A percentile compares a stretch with the other conserved stretches of the same genome.
Evolutionary conservation across 495 filamentous ascomycete species (phyloP).

Genomic region (Staphylotrichum longicolle): DNA sequence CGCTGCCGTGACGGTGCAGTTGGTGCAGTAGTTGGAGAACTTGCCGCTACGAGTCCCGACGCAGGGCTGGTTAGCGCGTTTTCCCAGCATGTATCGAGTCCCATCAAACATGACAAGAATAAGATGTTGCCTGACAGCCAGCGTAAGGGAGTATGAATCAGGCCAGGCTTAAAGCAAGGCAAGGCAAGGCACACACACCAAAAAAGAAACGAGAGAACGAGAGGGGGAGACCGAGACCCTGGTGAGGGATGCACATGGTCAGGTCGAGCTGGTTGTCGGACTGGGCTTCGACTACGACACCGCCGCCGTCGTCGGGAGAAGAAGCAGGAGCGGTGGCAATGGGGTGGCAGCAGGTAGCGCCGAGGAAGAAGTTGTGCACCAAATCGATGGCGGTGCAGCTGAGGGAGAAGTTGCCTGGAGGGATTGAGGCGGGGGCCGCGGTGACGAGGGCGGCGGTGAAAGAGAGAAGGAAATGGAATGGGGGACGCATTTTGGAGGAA

Average conservation of each 20-base stretch:
- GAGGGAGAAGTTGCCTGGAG: slow-evolving; percentile 19
- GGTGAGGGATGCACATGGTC: slow-evolving; percentile 26
- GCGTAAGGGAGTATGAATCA: too few species aligned
- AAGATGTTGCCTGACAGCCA: too few species aligned
- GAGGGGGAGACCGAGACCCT: neutral
- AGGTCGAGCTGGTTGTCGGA: slow-evolving; percentile 22
- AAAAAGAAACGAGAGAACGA: neutral
- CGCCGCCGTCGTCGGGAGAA: too few species aligned
- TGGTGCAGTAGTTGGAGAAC: slow-evolving; percentile 24
- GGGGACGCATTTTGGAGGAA: neutral
- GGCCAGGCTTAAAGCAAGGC: too few species aligned
- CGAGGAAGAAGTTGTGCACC: slow-evolving; percentile 10
- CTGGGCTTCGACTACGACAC: neutral
- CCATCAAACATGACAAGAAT: too few species aligned
- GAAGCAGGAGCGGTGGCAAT: too few species aligned
- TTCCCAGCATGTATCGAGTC: too few species aligned
- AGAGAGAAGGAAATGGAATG: neutral
- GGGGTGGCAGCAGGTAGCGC: slow-evolving; percentile 15
- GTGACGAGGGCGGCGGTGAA: neutral
- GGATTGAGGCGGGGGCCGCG: neutral
- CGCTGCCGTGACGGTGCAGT: slow-evolving; percentile 14
- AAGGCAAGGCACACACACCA: too few species aligned
- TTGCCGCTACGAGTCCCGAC: slow-evolving; percentile 22
- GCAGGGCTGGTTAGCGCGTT: too few species aligned
- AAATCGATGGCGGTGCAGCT: slow-evolving; percentile 25